Conservation (phyloP, 805 yeast genomes). For the Priceomyces melissophilus region DNA sequence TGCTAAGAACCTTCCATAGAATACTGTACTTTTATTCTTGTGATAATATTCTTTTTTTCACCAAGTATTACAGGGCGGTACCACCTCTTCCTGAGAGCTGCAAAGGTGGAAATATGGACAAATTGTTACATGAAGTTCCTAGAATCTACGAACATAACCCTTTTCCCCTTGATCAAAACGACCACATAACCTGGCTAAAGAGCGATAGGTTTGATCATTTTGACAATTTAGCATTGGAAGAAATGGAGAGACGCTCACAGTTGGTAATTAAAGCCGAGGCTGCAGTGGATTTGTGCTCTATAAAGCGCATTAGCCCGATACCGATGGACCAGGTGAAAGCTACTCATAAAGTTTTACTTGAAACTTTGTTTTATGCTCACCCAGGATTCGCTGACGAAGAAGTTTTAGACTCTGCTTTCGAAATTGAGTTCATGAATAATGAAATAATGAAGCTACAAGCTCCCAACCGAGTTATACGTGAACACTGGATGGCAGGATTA, state of each 20-base stretch:
- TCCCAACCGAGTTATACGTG: conserved; percentile 43
- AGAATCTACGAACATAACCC: conserved; percentile 48
- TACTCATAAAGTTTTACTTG: conserved; percentile 25
- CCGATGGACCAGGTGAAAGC: conserved; percentile 16
- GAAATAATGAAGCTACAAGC: conserved; percentile 53
- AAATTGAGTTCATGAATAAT: conserved; percentile 48
- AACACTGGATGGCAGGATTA: conserved; percentile 65
- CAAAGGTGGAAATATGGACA: conserved; percentile 13
- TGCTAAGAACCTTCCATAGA: conserved; percentile 45
- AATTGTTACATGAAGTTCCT: conserved; percentile 23
- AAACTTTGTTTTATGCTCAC: conserved; percentile 30
- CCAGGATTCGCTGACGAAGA: conserved; percentile 21
- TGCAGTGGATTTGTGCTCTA: conserved; percentile 55
- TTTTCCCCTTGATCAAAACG: conserved; percentile 46
- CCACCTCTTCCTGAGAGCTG: conserved; percentile 55
- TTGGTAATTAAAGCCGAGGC: conserved; percentile 57
- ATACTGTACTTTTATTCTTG: conserved; percentile 62
- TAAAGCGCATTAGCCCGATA: conserved; percentile 38
- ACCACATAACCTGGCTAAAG: conserved; percentile 63
- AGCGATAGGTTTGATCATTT: conserved; percentile 39
- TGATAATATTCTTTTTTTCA: conserved; percentile 58
- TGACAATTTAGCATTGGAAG: conserved; percentile 62
- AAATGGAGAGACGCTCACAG: conserved; percentile 58
- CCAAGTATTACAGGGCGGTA: conserved; percentile 49
- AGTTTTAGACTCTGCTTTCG: conserved; percentile 49